Percentiles rank a stretch among this genome's conserved stretches.
These are phyloP conservation scores for Candida schatavii DNA, from an alignment of 805 yeast species.

Conservation along the genomic window DNA sequence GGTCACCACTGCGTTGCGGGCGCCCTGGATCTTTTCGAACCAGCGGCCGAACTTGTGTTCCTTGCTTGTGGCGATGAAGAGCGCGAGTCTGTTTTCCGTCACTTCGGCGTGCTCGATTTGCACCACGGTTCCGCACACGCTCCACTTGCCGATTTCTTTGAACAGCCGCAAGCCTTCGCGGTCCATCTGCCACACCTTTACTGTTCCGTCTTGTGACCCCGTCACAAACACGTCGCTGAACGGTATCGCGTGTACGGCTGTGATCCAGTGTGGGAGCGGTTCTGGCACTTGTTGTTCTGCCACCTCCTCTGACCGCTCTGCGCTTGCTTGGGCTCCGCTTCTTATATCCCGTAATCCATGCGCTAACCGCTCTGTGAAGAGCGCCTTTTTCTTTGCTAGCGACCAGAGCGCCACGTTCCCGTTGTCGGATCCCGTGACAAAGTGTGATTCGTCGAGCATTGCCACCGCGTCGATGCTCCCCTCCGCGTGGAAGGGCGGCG, in stretches of 20 bases:
- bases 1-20: conserved; percentile 64
- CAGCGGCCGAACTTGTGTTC: conserved; percentile 91
- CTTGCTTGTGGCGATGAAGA: conserved; percentile 67
- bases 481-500: conserved; percentile 51
- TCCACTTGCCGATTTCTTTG: conserved; percentile 49
- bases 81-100: conserved; percentile 46
- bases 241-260: conserved; percentile 78
- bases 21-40: conserved; percentile 60
- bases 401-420: conserved; percentile 93
- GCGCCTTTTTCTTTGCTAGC: conserved; percentile 82
- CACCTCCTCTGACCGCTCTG: conserved; percentile 53
- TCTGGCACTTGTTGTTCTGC: conserved; percentile 57
- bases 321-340: conserved; percentile 37
- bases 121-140: conserved; percentile 69
- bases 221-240: conserved; percentile 78
- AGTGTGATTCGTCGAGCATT: conserved; percentile 90
- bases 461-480: conserved; percentile 88
- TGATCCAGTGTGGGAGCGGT: conserved; percentile 80
- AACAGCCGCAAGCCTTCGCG: conserved; percentile 60
- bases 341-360: conserved; percentile 68
- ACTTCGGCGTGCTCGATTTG: conserved; percentile 57
- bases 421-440: conserved; percentile 93
- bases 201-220: conserved; percentile 83
- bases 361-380: conserved; percentile 62
- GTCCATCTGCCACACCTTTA: conserved; percentile 75